Evolutionary conservation across 1,284 basidiomycete genomes (phyloP).

Genomic region (Abortiporus biennis): DNA sequence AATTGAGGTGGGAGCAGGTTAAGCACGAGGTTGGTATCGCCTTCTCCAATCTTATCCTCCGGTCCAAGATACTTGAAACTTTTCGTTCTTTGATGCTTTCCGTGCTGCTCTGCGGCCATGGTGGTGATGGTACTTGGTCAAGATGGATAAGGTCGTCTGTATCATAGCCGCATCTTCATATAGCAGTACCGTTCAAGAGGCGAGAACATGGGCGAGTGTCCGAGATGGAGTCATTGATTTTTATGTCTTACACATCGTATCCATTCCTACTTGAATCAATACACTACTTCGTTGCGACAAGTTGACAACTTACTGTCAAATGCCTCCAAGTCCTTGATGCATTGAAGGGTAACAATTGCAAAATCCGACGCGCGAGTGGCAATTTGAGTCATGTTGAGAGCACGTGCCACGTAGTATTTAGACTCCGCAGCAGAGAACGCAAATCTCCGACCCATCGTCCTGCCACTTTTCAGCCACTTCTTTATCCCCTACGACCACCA

Average conservation of each 20-base stretch:
- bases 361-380: no score
- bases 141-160: not conserved
- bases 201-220: not conserved
- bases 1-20: slow-evolving; percentile 50
- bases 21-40: slow-evolving; percentile 53
- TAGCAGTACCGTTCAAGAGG: not conserved
- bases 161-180: not conserved
- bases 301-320: no score
- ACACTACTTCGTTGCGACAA: no score
- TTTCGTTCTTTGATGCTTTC: not conserved
- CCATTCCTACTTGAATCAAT: no score
- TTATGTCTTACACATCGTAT: not conserved
- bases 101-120: not conserved
- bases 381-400: no score
- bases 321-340: no score
- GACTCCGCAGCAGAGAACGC: no score
- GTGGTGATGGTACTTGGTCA: not conserved
- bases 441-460: no score
- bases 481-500: no score
- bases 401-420: no score
- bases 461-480: no score
- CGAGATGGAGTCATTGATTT: not conserved
- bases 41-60: slow-evolving; percentile 48
- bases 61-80: slow-evolving; percentile 21
- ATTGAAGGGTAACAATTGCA: no score